Evolutionary conservation across 1,139 yeast genomes (phyloP), one percentile per base, ranked within the genome.

Genomic region (Protomyces arabidopsidicola): DNA sequence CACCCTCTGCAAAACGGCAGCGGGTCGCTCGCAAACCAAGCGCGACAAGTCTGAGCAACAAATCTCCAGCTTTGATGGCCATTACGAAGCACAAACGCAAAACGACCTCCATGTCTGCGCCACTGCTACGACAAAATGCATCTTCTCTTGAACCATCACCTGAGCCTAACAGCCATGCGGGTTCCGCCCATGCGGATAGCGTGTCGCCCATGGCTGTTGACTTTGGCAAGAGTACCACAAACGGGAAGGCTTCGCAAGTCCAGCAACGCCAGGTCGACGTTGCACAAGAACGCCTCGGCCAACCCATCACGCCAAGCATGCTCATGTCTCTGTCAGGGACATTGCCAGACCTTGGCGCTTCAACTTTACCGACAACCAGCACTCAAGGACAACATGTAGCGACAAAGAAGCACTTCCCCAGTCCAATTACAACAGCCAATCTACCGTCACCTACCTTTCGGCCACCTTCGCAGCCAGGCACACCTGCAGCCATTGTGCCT

Each of bases 251-350:
- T 20, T 31, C 45, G 2, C 35, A 27, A 10, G 54, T 52, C 3
- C 31, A 27, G 31, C 31, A 27, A 27, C 31, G 31, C 2, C 4
- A 8, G 31, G 31, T 2, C 6, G 31, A 27, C 31, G 27, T 27
- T 2, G 55, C 20, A 14, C 56, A 52, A 42, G 45, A 27, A n/a
- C 24, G 48, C 48, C 18, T 42, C 48, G 48, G 18, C 18, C 62
- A 58, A 9, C 62, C 62, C 18, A 58, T 58, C 56, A 58, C 62
- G n/a, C 62, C 62, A 12, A 51, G 56, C 18, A 58, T 58, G 62
- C 56, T 58, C 48, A 58, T 58, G 62, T 51, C 62, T 12, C 20
- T 58, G 3, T 42, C 48, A n/a, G 22, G 22, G 3, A 42, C 48
- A 12, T 10, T 16, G 16, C 42, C 16, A 36, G 42, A 36, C 5